phyloP scores from a whole-genome alignment of 305 asterid genomes.

The Fraxinus latifolia region DNA sequence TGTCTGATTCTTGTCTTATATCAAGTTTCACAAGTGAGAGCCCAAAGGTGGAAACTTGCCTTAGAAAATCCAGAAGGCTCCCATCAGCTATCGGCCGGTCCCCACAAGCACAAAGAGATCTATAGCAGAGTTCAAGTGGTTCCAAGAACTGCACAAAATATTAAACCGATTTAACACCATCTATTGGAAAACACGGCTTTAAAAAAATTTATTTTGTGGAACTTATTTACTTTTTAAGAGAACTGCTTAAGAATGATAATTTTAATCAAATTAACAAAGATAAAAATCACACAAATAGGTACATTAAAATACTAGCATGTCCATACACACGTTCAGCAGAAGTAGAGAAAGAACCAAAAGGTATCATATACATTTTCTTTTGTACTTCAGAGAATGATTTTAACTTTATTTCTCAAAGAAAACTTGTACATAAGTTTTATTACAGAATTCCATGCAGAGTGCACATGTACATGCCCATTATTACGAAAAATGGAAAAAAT shows the following conservation, averaged over 20 bases:
- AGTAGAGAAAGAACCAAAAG: background rate
- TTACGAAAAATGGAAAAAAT: background rate
- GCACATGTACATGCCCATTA: background rate
- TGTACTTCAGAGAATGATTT: background rate
- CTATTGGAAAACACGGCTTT: background rate
- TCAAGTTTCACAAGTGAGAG: conserved; percentile 70
- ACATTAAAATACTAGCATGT: background rate
- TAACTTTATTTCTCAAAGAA: background rate
- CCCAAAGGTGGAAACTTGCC: conserved; percentile 84
- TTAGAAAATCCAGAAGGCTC: conserved; percentile 65
- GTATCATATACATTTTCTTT: background rate
- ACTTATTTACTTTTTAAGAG: background rate
- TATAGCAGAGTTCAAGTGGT: conserved; percentile 63
- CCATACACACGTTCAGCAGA: background rate
- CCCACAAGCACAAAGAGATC: conserved; percentile 69
- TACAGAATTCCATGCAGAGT: background rate
- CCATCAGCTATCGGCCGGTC: conserved; percentile 75
- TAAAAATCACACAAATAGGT: background rate
- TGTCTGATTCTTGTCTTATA: conserved; percentile 74
- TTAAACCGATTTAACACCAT: background rate
- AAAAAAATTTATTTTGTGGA: background rate
- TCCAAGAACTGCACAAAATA: conserved; percentile 44
- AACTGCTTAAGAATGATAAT: background rate
- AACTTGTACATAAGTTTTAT: background rate
- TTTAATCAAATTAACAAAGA: background rate